Conservation (phyloP, 345 rosid genomes). For the Kandelia obovata region DNA sequence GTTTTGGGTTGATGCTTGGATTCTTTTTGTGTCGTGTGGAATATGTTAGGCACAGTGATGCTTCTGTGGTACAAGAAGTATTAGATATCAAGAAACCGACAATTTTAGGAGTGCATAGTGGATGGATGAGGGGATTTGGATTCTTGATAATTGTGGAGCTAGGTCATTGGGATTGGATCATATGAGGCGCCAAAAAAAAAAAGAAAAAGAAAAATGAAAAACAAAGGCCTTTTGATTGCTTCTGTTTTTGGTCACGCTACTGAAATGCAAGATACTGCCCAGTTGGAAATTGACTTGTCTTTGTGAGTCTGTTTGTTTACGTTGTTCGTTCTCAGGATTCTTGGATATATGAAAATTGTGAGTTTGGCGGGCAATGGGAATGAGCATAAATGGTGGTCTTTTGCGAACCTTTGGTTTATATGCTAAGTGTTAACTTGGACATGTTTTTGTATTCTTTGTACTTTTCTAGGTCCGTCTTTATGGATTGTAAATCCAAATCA, state of each 20-base stretch:
- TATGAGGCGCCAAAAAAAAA: background rate
- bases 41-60: background rate
- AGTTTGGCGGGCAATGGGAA: too few species aligned
- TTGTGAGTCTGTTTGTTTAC: too few species aligned
- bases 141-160: background rate
- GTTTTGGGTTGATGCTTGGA: background rate
- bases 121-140: background rate
- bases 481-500: slow-evolving; percentile 60
- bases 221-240: background rate
- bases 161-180: background rate
- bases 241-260: background rate
- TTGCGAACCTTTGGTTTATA: background rate
- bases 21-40: slow-evolving; percentile 2
- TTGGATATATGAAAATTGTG: too few species aligned
- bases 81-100: background rate
- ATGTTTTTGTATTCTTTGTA: slow-evolving; percentile 6
- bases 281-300: too few species aligned
- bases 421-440: background rate
- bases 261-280: background rate
- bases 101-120: background rate
- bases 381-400: background rate
- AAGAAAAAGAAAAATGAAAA: too few species aligned
- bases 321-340: too few species aligned
- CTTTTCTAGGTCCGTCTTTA: slow-evolving; percentile 25
- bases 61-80: background rate